Percentiles rank a stretch among this genome's conserved stretches.
These are phyloP conservation scores for Chaetomium sp. DNA, from an alignment of 2,329 filamentous ascomycete genomes.

Conservation along the genomic window DNA sequence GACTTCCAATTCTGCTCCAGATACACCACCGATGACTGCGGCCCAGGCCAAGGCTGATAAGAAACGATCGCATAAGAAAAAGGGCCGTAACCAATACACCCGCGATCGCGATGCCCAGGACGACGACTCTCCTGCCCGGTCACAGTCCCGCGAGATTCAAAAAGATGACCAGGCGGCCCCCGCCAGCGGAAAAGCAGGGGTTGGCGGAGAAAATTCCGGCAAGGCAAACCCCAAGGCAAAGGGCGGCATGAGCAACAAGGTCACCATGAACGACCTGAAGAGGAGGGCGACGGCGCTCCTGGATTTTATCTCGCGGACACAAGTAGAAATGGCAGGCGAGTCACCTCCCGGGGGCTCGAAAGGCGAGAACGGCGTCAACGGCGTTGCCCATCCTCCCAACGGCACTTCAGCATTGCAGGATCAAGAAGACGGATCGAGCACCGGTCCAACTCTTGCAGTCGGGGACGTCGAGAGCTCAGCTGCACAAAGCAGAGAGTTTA, in stretches of 20 bases:
- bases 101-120: constrained; percentile 60
- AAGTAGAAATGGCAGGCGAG: constrained; percentile 75
- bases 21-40: constrained; percentile 41
- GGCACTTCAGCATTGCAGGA: too few species aligned
- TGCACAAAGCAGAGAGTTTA: constrained; percentile 51
- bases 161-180: constrained; percentile 36
- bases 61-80: constrained; percentile 58
- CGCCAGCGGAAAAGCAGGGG: constrained; percentile 25
- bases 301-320: constrained; percentile 83
- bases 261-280: constrained; percentile 84
- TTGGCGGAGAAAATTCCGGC: constrained; percentile 29
- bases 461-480: constrained; percentile 22
- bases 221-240: constrained; percentile 51
- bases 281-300: constrained; percentile 76
- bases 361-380: constrained; percentile 13
- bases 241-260: constrained; percentile 55
- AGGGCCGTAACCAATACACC: constrained; percentile 76
- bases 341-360: constrained; percentile 36
- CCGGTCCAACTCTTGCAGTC: constrained; percentile 24
- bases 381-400: not conserved
- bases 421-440: constrained; percentile 10
- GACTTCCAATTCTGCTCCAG: constrained; percentile 40
- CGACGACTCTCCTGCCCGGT: constrained; percentile 51
- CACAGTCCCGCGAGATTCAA: constrained; percentile 47
- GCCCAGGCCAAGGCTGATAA: constrained; percentile 49